Evolutionary conservation across 345 rosid species (phyloP).

Genomic region (Populus simonii): DNA sequence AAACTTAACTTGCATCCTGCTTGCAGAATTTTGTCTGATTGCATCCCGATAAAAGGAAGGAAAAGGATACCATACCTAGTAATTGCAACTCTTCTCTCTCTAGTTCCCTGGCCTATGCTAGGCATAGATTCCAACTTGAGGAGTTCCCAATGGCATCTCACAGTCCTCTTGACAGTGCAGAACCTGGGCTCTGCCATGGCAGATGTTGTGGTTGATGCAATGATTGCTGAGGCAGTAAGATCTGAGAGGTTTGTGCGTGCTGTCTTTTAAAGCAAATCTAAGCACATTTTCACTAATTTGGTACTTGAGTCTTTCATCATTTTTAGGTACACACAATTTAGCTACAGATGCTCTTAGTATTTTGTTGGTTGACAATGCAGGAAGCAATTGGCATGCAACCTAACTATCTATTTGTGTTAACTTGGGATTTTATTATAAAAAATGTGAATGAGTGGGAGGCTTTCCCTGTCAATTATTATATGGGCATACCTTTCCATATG

Average conservation of each 20-base stretch:
- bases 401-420: background rate
- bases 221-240: slow-evolving; percentile 95
- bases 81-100: slow-evolving; percentile 70
- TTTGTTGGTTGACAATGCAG: background rate
- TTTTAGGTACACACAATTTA: background rate
- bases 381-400: background rate
- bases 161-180: slow-evolving; percentile 68
- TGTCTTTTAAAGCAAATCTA: background rate
- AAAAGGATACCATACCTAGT: slow-evolving; percentile 84
- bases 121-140: slow-evolving; percentile 52
- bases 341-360: background rate
- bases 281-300: background rate
- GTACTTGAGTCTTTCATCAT: background rate
- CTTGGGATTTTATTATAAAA: background rate
- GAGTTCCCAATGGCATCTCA: slow-evolving; percentile 61
- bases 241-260: slow-evolving; percentile 49
- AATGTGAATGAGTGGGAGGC: background rate
- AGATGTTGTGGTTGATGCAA: slow-evolving; percentile 94
- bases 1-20: slow-evolving; percentile 8
- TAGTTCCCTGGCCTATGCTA: slow-evolving; percentile 84
- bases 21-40: slow-evolving; percentile 82
- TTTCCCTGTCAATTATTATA: background rate
- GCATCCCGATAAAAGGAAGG: slow-evolving; percentile 80
- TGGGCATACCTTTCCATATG: background rate
- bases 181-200: slow-evolving; percentile 96